Evolutionary conservation across 2,329 filamentous ascomycete genomes (phyloP).

Genomic region (Diplodia sapinea): DNA sequence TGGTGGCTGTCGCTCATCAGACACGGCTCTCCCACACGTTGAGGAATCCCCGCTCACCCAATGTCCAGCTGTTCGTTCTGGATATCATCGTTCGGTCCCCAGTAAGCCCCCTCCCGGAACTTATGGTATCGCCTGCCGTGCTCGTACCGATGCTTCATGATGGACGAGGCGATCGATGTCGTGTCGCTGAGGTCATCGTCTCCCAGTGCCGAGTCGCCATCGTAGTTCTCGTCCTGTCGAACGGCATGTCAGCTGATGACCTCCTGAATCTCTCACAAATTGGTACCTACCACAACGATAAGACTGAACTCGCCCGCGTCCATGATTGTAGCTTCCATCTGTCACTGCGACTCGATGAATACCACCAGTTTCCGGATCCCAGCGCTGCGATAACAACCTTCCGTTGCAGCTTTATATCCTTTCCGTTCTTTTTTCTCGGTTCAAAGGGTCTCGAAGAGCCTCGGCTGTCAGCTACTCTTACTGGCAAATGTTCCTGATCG

Average conservation of each 20-base stretch:
- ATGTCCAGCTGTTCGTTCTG: conserved; percentile 54
- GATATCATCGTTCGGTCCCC: conserved; percentile 52
- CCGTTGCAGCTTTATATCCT: no score
- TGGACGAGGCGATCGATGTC: conserved; percentile 34
- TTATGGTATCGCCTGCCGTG: conserved; percentile 29
- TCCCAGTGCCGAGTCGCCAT: conserved; percentile 2
- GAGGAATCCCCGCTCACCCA: conserved; percentile 34
- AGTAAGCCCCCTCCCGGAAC: conserved; percentile 25
- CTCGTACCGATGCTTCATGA: conserved; percentile 40
- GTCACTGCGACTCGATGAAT: no score
- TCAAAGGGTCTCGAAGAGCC: background rate
- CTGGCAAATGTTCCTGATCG: background rate
- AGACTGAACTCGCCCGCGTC: background rate
- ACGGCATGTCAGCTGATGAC: background rate
- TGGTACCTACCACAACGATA: background rate
- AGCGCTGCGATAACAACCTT: background rate
- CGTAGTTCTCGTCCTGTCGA: background rate
- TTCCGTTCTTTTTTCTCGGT: background rate
- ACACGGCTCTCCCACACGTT: no score
- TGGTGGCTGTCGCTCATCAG: conserved; percentile 37
- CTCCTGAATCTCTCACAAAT: background rate
- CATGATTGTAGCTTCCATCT: background rate
- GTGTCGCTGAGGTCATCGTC: conserved; percentile 17
- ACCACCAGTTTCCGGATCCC: no score
- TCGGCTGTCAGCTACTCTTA: conserved; percentile 1